Evolutionary conservation across 148 eudicot species (phyloP).

Genomic region (Camellia sinensis): DNA sequence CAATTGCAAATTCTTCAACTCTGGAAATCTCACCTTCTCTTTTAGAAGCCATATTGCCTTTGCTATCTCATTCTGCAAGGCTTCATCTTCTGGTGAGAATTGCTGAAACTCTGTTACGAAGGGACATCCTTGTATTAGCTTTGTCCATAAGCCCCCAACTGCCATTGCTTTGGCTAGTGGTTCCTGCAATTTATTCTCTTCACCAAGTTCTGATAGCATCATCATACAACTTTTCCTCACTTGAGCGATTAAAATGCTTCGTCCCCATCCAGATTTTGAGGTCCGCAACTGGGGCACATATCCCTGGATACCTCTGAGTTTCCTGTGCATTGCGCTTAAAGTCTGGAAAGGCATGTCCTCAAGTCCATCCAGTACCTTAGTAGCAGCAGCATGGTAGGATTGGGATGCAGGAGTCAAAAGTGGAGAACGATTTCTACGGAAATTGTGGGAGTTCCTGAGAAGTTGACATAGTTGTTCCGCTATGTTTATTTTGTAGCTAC

Average conservation of each 20-base stretch:
- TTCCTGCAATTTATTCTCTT: conserved; percentile 43
- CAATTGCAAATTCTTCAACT: conserved; percentile 39
- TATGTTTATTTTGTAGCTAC: conserved; percentile 16
- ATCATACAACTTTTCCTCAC: conserved; percentile 32
- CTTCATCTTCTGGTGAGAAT: conserved; percentile 42
- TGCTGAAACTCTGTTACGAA: conserved; percentile 28
- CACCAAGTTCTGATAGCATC: conserved; percentile 46
- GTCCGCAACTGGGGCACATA: conserved; percentile 35
- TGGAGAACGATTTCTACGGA: conserved; percentile 21
- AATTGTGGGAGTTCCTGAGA: conserved; percentile 46
- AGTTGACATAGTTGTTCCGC: conserved; percentile 31
- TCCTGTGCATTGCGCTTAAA: conserved; percentile 61
- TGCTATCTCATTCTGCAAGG: conserved; percentile 45
- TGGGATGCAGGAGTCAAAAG: conserved; percentile 25
- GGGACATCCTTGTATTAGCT: conserved; percentile 26
- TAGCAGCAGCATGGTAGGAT: conserved; percentile 41
- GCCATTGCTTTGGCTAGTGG: conserved; percentile 65
- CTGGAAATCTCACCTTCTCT: conserved; percentile 26
- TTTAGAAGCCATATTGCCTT: conserved; percentile 52
- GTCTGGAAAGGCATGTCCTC: conserved; percentile 39
- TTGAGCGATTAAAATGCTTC: conserved; percentile 21
- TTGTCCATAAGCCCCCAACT: conserved; percentile 49
- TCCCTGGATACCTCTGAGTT: conserved; percentile 46
- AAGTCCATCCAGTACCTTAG: conserved; percentile 49
- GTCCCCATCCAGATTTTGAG: conserved; percentile 32